Base-by-base conservation (phyloP, 2,329 filamentous ascomycete genomes). In the Daldinia sp. region DNA sequence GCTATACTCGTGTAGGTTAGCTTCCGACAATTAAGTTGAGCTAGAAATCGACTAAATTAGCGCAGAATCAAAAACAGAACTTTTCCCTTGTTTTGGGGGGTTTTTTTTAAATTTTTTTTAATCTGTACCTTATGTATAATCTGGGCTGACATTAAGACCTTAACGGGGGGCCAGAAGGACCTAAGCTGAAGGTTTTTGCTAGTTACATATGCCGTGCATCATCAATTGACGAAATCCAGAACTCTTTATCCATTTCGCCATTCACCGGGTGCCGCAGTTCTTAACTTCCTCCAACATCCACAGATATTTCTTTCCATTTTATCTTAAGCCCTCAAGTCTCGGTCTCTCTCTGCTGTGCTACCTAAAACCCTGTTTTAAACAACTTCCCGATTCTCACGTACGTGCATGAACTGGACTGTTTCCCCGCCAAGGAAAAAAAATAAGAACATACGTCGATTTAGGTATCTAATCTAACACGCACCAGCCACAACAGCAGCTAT, bases 31-130 rank as follows among this genome's bases (percentile, higher is more conserved):
- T 49, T 32, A 39, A 61, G 51, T 51, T 50, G 32, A 47, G 35
- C 47, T 57, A 61, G 17, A 48, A 61, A 43, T 21, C 4, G 39
- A 39, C 30, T 30, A 51, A 27, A 47, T 51, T 59, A 63, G 55
- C 50, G 61, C 30, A 23, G 43, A 52, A 21, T 58, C 35, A 37
- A 27, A 48, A 56, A 50, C 48, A 35, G 35, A 55, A 35, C 53
- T 62, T 45, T 62, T 58, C 48, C 53, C 48, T 56, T 49, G 39
- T 51, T 30, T 56, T 58, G 48, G 48, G n/a, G n/a, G n/a, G n/a
- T n/a, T n/a, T n/a, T n/a, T n/a, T n/a, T n/a, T n/a, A n/a, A n/a
- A n/a, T n/a, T n/a, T n/a, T n/a, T n/a, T n/a, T n/a, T n/a, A n/a
- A n/a, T n/a, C n/a, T n/a, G n/a, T n/a, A n/a, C n/a, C n/a, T n/a